These are phyloP conservation scores for Fusarium illudens DNA, from an alignment of 2,329 filamentous ascomycete genomes.

Conservation along the genomic window DNA sequence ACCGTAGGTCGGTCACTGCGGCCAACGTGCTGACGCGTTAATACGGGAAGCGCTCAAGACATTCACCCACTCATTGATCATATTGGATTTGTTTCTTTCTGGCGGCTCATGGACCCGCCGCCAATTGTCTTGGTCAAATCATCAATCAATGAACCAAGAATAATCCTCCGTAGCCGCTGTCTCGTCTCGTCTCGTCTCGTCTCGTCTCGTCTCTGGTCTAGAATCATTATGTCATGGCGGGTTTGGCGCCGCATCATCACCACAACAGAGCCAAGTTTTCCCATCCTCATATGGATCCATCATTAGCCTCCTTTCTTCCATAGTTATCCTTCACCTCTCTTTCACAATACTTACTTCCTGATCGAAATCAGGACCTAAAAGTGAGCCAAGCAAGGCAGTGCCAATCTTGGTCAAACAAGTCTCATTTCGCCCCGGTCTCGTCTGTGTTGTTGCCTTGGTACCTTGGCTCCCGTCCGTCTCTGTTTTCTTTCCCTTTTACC, in stretches of 20 bases:
- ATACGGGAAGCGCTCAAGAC: constrained; percentile 12
- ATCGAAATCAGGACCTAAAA: constrained; percentile 9
- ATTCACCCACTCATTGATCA: neutral
- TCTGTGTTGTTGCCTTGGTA: constrained; percentile 9
- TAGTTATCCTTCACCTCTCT: neutral
- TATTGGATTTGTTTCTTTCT: constrained; percentile 3
- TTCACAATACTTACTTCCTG: neutral
- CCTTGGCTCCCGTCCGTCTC: neutral
- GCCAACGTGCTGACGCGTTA: constrained; percentile 40
- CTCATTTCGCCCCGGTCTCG: constrained; percentile 26
- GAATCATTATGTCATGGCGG: constrained; percentile 35
- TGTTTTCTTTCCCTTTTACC: constrained; percentile 7
- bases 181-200: neutral
- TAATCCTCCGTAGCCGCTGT: neutral
- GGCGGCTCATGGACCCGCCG: constrained; percentile 22
- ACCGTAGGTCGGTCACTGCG: constrained; percentile 19
- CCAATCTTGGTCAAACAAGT: constrained; percentile 11
- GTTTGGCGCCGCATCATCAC: constrained; percentile 28
- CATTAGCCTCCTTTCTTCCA: constrained; percentile 8
- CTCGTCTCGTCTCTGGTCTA: neutral
- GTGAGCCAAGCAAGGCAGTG: constrained; percentile 34
- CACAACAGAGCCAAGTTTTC: constrained; percentile 9
- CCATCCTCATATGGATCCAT: neutral
- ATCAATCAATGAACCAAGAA: constrained; percentile 1
- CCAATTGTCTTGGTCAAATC: constrained; percentile 18